Conservation (phyloP, 768 basidiomycete genomes). For the Phylloporus rhodoxanthus region DNA sequence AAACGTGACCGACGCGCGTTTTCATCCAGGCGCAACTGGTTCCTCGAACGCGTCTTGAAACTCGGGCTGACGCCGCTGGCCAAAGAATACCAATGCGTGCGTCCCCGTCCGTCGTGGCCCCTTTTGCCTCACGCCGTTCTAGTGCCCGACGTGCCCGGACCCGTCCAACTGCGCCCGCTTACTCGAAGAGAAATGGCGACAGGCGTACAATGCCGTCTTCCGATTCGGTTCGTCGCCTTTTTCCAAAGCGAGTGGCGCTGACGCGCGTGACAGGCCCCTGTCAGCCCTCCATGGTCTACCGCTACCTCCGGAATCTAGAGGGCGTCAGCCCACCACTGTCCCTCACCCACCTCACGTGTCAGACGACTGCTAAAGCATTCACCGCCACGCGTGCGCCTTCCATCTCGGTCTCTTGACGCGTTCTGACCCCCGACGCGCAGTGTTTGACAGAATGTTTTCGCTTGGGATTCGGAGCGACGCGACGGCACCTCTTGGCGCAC, state of each 20-base stretch:
- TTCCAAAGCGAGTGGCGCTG: background rate
- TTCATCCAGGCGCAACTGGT: conserved; percentile 70
- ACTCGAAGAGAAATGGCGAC: conserved; percentile 90
- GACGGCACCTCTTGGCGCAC: conserved; percentile 53
- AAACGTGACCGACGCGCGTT: background rate
- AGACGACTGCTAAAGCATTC: conserved; percentile 84
- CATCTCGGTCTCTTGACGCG: background rate
- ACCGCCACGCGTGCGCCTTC: conserved; percentile 54
- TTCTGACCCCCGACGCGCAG: conserved; percentile 33
- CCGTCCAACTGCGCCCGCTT: conserved; percentile 69
- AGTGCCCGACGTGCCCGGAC: conserved; percentile 87
- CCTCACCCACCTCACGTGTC: conserved; percentile 82
- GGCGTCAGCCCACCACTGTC: conserved; percentile 84
- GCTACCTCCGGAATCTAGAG: conserved; percentile 86
- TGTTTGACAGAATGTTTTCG: conserved; percentile 88
- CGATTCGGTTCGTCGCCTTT: conserved; percentile 56
- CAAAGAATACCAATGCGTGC: conserved; percentile 94
- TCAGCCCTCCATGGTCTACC: conserved; percentile 88
- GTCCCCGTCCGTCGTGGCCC: conserved; percentile 20
- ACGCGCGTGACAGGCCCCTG: conserved; percentile 51
- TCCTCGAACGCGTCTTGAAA: conserved; percentile 89
- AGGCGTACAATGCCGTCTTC: conserved; percentile 81
- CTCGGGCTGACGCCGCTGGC: conserved; percentile 79
- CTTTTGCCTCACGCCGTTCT: background rate
- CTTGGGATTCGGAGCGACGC: conserved; percentile 73